Evolutionary conservation across 164 flowering plant species (phyloP).

Genomic region (Macadamia tetraphylla): DNA sequence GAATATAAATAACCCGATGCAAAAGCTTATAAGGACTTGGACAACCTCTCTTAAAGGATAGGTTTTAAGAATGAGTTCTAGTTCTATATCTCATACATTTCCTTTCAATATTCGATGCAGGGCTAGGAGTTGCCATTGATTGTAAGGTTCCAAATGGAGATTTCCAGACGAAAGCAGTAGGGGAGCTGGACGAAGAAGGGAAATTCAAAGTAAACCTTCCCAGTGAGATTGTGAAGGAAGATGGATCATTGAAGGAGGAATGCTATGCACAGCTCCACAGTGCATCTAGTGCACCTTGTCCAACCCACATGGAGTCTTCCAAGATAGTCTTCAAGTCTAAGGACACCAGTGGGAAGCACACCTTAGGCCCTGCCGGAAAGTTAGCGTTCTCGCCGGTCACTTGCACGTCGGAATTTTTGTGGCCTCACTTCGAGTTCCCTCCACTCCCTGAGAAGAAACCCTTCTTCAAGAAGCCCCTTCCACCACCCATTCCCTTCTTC

Average conservation of each 20-base stretch:
- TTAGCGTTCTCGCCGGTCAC: conserved; percentile 47
- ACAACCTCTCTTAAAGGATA: no score
- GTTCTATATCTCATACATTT: no score
- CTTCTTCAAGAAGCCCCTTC: no score
- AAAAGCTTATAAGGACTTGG: no score
- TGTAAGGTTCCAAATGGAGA: conserved; percentile 53
- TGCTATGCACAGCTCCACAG: conserved; percentile 71
- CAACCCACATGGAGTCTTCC: conserved; percentile 38
- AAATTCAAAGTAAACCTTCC: conserved; percentile 52
- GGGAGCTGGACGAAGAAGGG: conserved; percentile 55
- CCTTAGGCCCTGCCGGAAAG: conserved; percentile 30
- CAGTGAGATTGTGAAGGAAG: conserved; percentile 24
- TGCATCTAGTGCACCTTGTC: conserved; percentile 52
- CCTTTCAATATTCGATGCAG: conserved; percentile 20
- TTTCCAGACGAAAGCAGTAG: conserved; percentile 41
- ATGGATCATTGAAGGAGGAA: conserved; percentile 47
- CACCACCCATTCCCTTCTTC: no score
- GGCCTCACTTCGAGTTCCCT: conserved; percentile 38
- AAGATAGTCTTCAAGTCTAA: conserved; percentile 37
- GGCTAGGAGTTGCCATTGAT: conserved; percentile 51
- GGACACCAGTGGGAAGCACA: conserved; percentile 27
- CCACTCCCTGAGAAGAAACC: neutral
- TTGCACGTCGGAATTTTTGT: conserved; percentile 52
- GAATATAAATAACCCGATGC: no score
- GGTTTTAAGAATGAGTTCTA: no score